Base-by-base conservation (phyloP, 2,329 filamentous ascomycete genomes). In the Chrysoporthe cubensis region DNA sequence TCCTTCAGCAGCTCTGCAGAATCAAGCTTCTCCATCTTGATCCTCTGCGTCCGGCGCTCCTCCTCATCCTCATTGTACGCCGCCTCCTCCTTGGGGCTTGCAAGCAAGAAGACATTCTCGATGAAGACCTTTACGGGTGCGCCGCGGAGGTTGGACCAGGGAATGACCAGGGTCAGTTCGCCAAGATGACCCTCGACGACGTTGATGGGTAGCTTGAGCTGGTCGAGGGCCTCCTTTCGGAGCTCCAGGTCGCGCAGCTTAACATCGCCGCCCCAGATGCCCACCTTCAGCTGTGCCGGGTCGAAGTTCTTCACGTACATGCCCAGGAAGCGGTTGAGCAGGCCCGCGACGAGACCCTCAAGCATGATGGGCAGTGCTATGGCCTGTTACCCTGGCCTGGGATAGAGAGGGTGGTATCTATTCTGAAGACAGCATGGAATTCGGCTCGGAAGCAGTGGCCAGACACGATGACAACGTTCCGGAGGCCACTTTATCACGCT, bases 281-380 rank as follows among this genome's bases (percentile, higher is more conserved):
- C 96, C 71, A 99, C 94, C 78, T 99, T 99, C 72, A 99, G 87
- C 83, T 99, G 96, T 76, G 93, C 91, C 65, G 96, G 93, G 80
- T 99, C 96, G 79, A 99, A 99, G 82, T 99, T 98, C 87, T 97
- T 94, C 80, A 99, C 95, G 80, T 99, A 99, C 91, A 98, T 97
- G 86, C 96, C 96, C 88, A 99, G 83, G 82, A 99, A 98, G 84
- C 96, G 92, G 84, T 99, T 99, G 75, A 99, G 90, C 84, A 99
- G 86, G 81, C 95, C 96, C 75, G 96, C 94, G 72, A 98, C 96
- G 74, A 99, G 87, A 74, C 94, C 93, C 87, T 99, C 96, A 83
- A 99, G 89, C 96, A 99, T 99, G 76, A 79, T 85, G 85, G 82
- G 79, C 79, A 79, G 75, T 74, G 79, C 77, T 78, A 84, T 88